A percentile compares a stretch with the other conserved stretches of the same genome.
Evolutionary conservation across 176 grass and related monocot species (phyloP).

Genomic region (sorghum (Sorghum bicolor)): Sorghum_bicolor_NCBIv3 NC_012877.2:62076501-62077000

Average conservation of each 20-base stretch:
- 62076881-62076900: constrained; percentile 8
- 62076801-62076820: constrained; percentile 11
- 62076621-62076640: constrained; percentile 19
- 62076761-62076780: background rate
- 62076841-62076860: background rate
- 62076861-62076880: background rate
- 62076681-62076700: constrained; percentile 13
- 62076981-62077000: constrained; percentile 21
- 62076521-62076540: constrained; percentile 32
- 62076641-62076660: background rate
- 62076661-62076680: background rate
- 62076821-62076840: constrained; percentile 1
- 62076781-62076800: constrained; percentile 1
- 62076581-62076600: constrained; percentile 45
- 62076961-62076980: constrained; percentile 19
- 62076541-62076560: constrained; percentile 44
- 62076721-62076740: background rate
- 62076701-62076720: background rate
- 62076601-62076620: constrained; percentile 16
- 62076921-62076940: background rate
- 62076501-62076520: background rate
- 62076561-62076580: constrained; percentile 52
- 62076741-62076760: background rate
- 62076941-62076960: background rate
- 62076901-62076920: background rate